phyloP scores from a whole-genome alignment of 2,329 filamentous ascomycete species.

The Aureobasidium musti region DNA sequence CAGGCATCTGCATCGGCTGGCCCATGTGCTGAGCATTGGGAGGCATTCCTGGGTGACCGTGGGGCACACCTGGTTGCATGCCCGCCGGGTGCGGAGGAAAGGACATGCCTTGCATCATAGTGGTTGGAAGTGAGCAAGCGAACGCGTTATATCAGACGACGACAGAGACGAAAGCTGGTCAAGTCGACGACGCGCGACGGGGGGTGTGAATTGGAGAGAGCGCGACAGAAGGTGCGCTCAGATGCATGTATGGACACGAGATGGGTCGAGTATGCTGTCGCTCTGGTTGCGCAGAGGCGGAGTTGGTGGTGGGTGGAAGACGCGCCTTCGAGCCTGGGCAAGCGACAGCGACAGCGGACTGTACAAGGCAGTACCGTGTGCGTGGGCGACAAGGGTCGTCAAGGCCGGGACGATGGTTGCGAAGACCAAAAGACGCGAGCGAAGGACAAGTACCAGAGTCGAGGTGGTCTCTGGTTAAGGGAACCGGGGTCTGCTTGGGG shows the following conservation, averaged over 20 bases:
- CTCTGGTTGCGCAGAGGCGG: constrained; percentile 9
- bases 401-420: neutral
- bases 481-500: constrained; percentile 16
- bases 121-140: constrained; percentile 14
- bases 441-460: constrained; percentile 7
- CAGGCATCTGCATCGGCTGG: constrained; percentile 72
- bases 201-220: neutral
- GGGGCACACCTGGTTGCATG: constrained; percentile 71
- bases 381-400: constrained; percentile 10
- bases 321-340: constrained; percentile 6
- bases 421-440: neutral
- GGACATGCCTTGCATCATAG: constrained; percentile 44
- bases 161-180: neutral
- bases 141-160: constrained; percentile 22
- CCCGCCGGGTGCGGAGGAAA: constrained; percentile 69
- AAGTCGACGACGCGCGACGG: constrained; percentile 2
- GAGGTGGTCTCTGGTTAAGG: constrained; percentile 20
- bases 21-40: constrained; percentile 70
- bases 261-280: neutral
- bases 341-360: constrained; percentile 23
- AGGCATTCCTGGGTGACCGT: constrained; percentile 63
- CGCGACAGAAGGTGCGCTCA: constrained; percentile 14
- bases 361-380: constrained; percentile 14
- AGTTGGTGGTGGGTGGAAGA: neutral
- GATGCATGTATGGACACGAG: constrained; percentile 23